These are phyloP conservation scores for Dendrocalamus sinicus DNA, from an alignment of 176 grass and related monocot species.

Conservation along the genomic window DNA sequence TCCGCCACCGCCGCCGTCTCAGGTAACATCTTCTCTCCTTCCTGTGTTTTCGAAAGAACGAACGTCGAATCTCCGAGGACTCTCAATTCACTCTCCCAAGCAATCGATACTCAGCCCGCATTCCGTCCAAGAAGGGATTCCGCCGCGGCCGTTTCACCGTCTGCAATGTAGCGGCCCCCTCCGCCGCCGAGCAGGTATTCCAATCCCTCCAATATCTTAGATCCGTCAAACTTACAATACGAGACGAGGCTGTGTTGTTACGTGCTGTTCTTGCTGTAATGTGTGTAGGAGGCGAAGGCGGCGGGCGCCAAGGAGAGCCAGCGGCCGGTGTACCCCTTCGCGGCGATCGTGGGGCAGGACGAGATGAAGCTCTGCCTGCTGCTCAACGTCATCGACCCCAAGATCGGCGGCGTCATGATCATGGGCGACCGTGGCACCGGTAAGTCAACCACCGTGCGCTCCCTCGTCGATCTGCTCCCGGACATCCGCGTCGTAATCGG, in stretches of 20 bases:
- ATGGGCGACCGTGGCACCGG: slow-evolving; percentile 98
- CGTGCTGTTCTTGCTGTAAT: not conserved
- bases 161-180: slow-evolving; percentile 64
- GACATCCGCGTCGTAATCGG: slow-evolving; percentile 78
- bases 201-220: not conserved
- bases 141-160: slow-evolving; percentile 52
- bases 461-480: slow-evolving; percentile 95
- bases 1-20: slow-evolving; percentile 28
- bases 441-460: slow-evolving; percentile 94
- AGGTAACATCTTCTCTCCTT: slow-evolving; percentile 26
- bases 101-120: slow-evolving; percentile 27
- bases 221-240: not conserved
- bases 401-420: slow-evolving; percentile 99
- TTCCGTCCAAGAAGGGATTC: slow-evolving; percentile 27
- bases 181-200: slow-evolving; percentile 55
- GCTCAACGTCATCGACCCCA: slow-evolving; percentile 98
- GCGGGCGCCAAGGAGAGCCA: slow-evolving; percentile 67
- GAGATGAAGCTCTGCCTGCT: slow-evolving; percentile 99
- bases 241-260: not conserved
- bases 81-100: not conserved
- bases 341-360: slow-evolving; percentile 96
- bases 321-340: slow-evolving; percentile 89
- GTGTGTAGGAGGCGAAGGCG: slow-evolving; percentile 27
- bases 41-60: not conserved
- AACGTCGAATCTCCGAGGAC: not conserved